Percentiles rank a stretch among this genome's conserved stretches.
These are phyloP conservation scores for Populus nigra DNA, from an alignment of 345 rosid genomes.

Conservation along the genomic window DNA sequence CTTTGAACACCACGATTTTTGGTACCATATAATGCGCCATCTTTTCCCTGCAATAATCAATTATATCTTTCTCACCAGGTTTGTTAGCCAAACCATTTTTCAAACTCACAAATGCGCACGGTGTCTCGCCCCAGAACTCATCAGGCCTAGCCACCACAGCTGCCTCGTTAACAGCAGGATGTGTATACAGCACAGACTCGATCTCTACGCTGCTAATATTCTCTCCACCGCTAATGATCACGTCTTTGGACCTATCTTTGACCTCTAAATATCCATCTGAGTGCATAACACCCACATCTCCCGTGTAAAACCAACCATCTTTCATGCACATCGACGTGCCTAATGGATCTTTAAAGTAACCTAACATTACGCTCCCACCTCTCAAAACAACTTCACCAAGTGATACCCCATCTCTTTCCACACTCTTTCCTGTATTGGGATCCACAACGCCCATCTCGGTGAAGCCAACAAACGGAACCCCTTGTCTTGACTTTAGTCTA, in stretches of 20 bases:
- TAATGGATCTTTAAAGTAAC: conserved; percentile 15
- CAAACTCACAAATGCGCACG: conserved; percentile 26
- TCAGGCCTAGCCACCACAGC: conserved; percentile 30
- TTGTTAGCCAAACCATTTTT: not conserved
- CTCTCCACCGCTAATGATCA: conserved; percentile 34
- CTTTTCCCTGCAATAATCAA: conserved; percentile 49
- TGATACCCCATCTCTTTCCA: conserved; percentile 20
- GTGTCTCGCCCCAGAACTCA: conserved; percentile 29
- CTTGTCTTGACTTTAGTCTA: conserved; percentile 26
- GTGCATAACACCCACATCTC: conserved; percentile 28
- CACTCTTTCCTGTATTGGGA: conserved; percentile 6
- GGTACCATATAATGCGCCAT: conserved; percentile 85
- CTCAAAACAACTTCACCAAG: conserved; percentile 19
- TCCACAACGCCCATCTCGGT: conserved; percentile 16
- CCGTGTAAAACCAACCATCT: conserved; percentile 28
- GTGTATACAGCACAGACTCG: conserved; percentile 15
- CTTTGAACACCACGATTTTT: conserved; percentile 48
- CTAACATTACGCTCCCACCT: conserved; percentile 22
- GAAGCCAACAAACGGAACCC: conserved; percentile 10
- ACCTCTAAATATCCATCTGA: conserved; percentile 27
- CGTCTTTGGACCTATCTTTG: conserved; percentile 27
- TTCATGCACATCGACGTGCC: conserved; percentile 14
- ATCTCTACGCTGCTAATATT: conserved; percentile 28
- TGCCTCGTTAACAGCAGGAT: conserved; percentile 23
- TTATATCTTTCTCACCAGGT: conserved; percentile 40